Percentiles rank a stretch among this genome's conserved stretches.
Evolutionary conservation across 805 yeast genomes (phyloP).

Genomic region (Yarrowia sp.): DNA sequence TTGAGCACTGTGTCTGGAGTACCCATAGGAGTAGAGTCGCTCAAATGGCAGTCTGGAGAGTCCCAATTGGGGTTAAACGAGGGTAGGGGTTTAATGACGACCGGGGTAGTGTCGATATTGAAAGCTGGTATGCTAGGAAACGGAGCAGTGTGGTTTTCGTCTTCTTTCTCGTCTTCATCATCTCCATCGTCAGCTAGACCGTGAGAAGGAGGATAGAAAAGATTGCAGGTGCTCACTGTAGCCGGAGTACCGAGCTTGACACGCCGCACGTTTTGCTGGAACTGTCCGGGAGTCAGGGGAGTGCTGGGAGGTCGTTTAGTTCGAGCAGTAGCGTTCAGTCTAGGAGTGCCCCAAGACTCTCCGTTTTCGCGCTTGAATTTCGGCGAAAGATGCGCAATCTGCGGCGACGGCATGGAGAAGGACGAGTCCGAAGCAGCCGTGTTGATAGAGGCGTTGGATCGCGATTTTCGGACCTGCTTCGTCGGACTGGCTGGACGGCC

Average conservation of each 20-base stretch:
- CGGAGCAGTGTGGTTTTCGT: constrained; percentile 27
- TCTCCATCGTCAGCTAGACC: constrained; percentile 34
- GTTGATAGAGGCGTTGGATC: background rate
- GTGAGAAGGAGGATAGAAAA: constrained; percentile 21
- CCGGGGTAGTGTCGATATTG: constrained; percentile 23
- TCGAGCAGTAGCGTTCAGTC: background rate
- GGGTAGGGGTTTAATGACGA: background rate
- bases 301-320: constrained; percentile 31
- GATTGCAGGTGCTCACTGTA: constrained; percentile 25
- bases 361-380: constrained; percentile 2
- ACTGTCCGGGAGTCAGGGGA: constrained; percentile 20
- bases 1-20: constrained; percentile 31
- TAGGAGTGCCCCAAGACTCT: constrained; percentile 5
- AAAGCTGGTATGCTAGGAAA: constrained; percentile 18
- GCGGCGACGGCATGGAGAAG: constrained; percentile 27
- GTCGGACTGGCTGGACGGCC: constrained; percentile 8
- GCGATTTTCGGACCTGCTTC: constrained; percentile 24
- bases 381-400: constrained; percentile 31
- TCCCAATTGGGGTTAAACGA: constrained; percentile 36
- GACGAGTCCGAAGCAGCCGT: background rate
- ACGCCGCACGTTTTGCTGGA: constrained; percentile 30
- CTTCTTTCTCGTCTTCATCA: constrained; percentile 15
- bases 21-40: constrained; percentile 36
- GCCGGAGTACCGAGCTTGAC: constrained; percentile 36
- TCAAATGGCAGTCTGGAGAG: constrained; percentile 28